Base-by-base conservation (phyloP, 371 early-diverging fungal species). In the Ordospora pajunii region DNA sequence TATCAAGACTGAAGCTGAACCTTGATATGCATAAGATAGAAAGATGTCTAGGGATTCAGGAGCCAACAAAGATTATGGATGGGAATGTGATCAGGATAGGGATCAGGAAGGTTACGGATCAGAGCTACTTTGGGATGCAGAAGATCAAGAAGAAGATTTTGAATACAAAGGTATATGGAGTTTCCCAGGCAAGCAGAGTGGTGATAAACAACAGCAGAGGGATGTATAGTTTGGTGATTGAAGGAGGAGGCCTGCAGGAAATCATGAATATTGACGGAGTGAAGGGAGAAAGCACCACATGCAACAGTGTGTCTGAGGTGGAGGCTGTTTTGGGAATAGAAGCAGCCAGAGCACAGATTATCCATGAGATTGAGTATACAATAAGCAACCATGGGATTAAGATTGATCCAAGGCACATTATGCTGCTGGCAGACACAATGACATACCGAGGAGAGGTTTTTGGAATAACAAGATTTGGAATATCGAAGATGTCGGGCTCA, bases 381-480 rank as follows among this genome's bases (percentile, higher is more conserved):
- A 93, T 95, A 89, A 81, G 84, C n/a, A 87, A 84, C 75, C 92
- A 95, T 88, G 91, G 93, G 66, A 94, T 97, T 89, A 92, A 92
- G 19, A 92, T 99, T 67, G 95, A 97, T 87, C 88, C 88, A 54
- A 91, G 97, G 22, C 99, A 99, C 84, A 89, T 96, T 53, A 93
- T 92, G 90, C 87, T 99, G 73, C 85, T 99, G 44, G 95, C 93
- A 67, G 99, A 99, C 85, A 89, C 96, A 65, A 99, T 99, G 97
- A 91, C 93, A 1, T 93, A 88, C 87, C 93, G 92, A 89, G 99
- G 99, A 48, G 95, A 96, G 85, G 90, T 97, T 2, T 85, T 95
- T 23, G 97, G 97, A 77, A 95, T 99, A 73, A 97, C 96, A 22
- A 91, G 99, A 42, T 93, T 93, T 86, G 99, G 99, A 84, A 92